A percentile compares a stretch with the other conserved stretches of the same genome.
phyloP scores from a whole-genome alignment of 78 protist genomes.

The Tieghemostelium lacteum region DNA sequence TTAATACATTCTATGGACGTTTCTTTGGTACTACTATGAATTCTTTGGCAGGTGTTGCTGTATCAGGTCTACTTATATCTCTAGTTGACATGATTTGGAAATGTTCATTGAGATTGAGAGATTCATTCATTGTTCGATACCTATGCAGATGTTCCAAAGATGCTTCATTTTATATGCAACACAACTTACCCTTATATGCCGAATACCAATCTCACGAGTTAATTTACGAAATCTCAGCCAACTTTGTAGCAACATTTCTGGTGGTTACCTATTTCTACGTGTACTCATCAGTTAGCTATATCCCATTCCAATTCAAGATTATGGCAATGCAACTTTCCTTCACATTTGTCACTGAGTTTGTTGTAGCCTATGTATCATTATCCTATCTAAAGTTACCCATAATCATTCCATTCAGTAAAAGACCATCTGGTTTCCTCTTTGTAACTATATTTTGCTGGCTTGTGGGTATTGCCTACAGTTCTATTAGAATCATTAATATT shows the following conservation, averaged over 20 bases:
- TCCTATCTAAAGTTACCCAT: constrained; percentile 40
- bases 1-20: constrained; percentile 38
- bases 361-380: constrained; percentile 55
- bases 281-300: not conserved
- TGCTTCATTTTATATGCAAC: constrained; percentile 22
- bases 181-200: constrained; percentile 35
- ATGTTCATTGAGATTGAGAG: constrained; percentile 48
- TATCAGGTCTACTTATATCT: constrained; percentile 18
- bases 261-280: constrained; percentile 6
- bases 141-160: constrained; percentile 51
- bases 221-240: constrained; percentile 29
- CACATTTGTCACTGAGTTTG: constrained; percentile 11
- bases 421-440: constrained; percentile 39
- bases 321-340: constrained; percentile 43
- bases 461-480: constrained; percentile 11
- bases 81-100: constrained; percentile 33
- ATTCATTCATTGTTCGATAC: constrained; percentile 38
- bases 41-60: constrained; percentile 5
- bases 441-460: not conserved
- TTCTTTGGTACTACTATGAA: constrained; percentile 51
- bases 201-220: constrained; percentile 55
- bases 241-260: constrained; percentile 30
- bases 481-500: constrained; percentile 19
- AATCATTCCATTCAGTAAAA: constrained; percentile 30
- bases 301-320: constrained; percentile 28